Conservation (phyloP, 306 rosid genomes). For the Neltuma alba region DNA sequence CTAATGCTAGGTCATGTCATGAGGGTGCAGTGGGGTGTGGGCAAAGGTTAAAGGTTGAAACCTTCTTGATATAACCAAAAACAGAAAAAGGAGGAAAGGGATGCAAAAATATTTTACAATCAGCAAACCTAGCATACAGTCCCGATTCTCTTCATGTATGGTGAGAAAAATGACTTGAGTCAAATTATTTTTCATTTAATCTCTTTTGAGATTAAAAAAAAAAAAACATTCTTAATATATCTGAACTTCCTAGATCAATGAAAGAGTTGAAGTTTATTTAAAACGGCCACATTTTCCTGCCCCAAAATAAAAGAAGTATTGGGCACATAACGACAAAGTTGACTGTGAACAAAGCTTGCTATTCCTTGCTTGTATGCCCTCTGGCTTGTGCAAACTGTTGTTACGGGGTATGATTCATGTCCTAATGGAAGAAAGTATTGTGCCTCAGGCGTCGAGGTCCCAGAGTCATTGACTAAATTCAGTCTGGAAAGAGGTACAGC, state of each 20-base stretch:
- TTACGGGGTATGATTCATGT: neutral
- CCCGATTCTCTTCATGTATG: neutral
- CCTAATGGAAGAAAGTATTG: constrained; percentile 27
- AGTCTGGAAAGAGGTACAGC: constrained; percentile 49
- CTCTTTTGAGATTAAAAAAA: neutral
- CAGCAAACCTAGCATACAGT: neutral
- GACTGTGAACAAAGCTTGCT: constrained; percentile 20
- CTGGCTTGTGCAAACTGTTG: constrained; percentile 8
- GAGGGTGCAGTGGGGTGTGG: neutral
- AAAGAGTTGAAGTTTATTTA: neutral
- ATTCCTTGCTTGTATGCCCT: constrained; percentile 23
- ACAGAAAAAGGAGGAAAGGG: neutral
- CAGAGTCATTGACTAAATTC: constrained; percentile 60
- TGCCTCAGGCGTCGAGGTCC: constrained; percentile 73
- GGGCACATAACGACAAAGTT: neutral
- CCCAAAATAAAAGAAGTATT: neutral
- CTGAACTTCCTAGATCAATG: neutral
- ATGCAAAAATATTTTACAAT: neutral
- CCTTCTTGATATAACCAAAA: neutral
- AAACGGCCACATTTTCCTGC: neutral
- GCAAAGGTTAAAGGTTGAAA: neutral
- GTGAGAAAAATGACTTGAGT: neutral
- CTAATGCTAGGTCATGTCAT: neutral
- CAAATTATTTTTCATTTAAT: neutral
- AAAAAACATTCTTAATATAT: neutral